A percentile compares a stretch with the other conserved stretches of the same genome.
phyloP scores from a whole-genome alignment of 1,284 basidiomycete genomes.

The Irpex sp. region DNA sequence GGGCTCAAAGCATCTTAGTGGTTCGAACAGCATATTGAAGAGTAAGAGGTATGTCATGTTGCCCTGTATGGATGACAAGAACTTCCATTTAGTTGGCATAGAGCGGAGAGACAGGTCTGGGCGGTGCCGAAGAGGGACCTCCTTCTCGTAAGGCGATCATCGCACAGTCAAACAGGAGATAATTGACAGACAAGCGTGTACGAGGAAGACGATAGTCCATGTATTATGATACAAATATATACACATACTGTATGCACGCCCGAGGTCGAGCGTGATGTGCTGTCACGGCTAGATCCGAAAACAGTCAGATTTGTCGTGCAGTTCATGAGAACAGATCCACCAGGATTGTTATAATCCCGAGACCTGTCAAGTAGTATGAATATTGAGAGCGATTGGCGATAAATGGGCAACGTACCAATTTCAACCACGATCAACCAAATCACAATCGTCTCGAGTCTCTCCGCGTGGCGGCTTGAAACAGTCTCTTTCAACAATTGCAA shows the following conservation, averaged over 20 bases:
- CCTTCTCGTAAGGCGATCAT: not conserved
- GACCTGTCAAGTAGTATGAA: constrained; percentile 34
- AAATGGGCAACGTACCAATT: constrained; percentile 53
- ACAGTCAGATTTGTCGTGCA: not conserved
- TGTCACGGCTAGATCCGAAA: not conserved
- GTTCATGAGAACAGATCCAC: constrained; percentile 57
- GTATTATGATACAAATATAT: not conserved
- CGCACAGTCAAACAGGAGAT: not conserved
- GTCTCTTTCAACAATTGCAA: constrained; percentile 93
- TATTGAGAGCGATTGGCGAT: not conserved
- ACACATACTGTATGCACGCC: not conserved
- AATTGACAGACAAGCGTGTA: not conserved
- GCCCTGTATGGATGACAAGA: not conserved
- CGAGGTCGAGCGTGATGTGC: not conserved
- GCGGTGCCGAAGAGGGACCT: not conserved
- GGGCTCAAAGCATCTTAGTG: constrained; percentile 2
- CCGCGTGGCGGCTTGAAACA: constrained; percentile 87
- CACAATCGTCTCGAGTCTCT: constrained; percentile 94
- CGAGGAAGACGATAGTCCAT: not conserved
- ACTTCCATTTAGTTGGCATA: not conserved
- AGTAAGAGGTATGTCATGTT: not conserved
- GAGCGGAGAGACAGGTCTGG: not conserved
- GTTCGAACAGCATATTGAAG: constrained; percentile 13
- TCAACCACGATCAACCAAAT: constrained; percentile 90
- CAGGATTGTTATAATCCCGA: constrained; percentile 71